These are phyloP conservation scores for Powellomyces hirtus DNA, from an alignment of 192 early-diverging fungal genomes.

Conservation along the genomic window DNA sequence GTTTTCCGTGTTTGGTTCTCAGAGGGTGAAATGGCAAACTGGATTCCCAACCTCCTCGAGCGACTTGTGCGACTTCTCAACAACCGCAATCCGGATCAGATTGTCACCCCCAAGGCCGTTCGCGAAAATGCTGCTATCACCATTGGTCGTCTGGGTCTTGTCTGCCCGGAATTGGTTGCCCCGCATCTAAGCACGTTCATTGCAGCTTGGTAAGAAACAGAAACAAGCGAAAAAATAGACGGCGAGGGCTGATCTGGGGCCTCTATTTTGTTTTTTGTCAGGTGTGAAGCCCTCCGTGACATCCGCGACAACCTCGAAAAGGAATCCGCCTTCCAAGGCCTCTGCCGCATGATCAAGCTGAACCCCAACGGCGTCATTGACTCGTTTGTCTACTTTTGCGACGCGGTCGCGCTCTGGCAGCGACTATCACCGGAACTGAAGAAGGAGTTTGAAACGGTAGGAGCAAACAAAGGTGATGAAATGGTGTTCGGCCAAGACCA, in stretches of 20 bases:
- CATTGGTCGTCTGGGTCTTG: slow-evolving; percentile 91
- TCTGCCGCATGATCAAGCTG: slow-evolving; percentile 87
- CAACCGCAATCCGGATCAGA: slow-evolving; percentile 57
- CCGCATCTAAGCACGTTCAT: slow-evolving; percentile 83
- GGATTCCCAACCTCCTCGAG: slow-evolving; percentile 75
- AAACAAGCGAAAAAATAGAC: not conserved
- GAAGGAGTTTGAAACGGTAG: slow-evolving; percentile 27
- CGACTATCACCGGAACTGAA: slow-evolving; percentile 27
- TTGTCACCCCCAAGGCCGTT: slow-evolving; percentile 52
- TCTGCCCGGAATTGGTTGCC: slow-evolving; percentile 78
- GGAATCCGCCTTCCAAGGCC: slow-evolving; percentile 90
- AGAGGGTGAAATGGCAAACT: slow-evolving; percentile 77
- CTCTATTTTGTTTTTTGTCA: not conserved
- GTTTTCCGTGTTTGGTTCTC: not conserved
- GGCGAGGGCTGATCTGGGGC: not conserved
- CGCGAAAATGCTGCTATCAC: slow-evolving; percentile 96
- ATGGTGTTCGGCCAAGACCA: not conserved
- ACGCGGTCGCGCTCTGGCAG: slow-evolving; percentile 36
- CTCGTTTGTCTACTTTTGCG: slow-evolving; percentile 36
- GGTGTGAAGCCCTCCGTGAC: slow-evolving; percentile 63
- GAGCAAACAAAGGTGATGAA: not conserved
- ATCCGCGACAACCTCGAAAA: slow-evolving; percentile 97
- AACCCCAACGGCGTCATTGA: slow-evolving; percentile 72
- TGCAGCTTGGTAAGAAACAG: slow-evolving; percentile 68
- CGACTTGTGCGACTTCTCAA: slow-evolving; percentile 82